A percentile compares a stretch with the other conserved stretches of the same genome.
Conservation (phyloP, 257 asterid species). For the Coffea canephora region DNA sequence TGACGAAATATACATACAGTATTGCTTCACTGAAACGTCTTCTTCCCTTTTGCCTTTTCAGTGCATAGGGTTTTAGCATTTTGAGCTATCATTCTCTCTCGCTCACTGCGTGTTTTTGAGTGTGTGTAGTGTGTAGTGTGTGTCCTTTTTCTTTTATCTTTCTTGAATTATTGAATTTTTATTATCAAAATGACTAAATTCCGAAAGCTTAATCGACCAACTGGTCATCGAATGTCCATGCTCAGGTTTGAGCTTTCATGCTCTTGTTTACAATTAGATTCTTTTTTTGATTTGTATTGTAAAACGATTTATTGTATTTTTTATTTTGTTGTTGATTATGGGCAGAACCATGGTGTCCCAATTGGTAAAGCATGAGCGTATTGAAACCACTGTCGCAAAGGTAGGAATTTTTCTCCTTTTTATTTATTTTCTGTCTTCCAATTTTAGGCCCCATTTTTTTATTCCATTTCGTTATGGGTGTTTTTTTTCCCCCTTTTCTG, state of each 20-base stretch:
- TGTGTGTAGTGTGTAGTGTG: not conserved
- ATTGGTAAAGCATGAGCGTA: constrained; percentile 87
- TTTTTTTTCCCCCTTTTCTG: too few species aligned
- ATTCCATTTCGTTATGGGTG: not conserved
- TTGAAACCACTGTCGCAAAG: constrained; percentile 91
- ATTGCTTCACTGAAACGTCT: not conserved
- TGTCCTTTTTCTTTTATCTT: not conserved
- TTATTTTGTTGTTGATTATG: not conserved
- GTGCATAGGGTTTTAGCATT: constrained; percentile 11
- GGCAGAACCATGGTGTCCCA: constrained; percentile 94
- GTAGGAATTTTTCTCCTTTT: constrained; percentile 23
- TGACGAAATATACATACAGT: too few species aligned
- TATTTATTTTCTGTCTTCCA: not conserved
- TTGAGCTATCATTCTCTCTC: not conserved
- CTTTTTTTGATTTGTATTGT: not conserved
- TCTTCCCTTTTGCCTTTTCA: not conserved
- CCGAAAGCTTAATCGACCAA: constrained; percentile 82
- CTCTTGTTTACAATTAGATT: too few species aligned
- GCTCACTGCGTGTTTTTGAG: not conserved
- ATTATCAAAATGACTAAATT: constrained; percentile 60
- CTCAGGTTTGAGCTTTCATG: constrained; percentile 46
- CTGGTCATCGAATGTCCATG: constrained; percentile 90
- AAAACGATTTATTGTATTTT: not conserved
- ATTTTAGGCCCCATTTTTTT: not conserved
- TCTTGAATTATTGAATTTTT: not conserved